Evolutionary conservation across 2,329 filamentous ascomycete genomes (phyloP), one percentile per base, ranked within the genome.

Genomic region (Clonostachys solani): DNA sequence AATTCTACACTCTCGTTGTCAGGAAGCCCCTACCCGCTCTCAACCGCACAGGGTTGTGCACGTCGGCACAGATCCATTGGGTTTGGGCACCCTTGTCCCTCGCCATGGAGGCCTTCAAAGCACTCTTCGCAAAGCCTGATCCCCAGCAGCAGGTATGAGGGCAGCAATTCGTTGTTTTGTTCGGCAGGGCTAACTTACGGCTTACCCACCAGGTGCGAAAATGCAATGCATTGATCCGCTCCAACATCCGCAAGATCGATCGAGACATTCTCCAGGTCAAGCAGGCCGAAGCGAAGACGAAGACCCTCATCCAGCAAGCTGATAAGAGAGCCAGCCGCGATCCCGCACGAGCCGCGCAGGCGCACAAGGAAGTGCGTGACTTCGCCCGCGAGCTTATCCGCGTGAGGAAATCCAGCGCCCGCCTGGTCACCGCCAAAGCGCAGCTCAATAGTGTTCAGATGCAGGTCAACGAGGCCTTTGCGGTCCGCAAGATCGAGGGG

Each of bases 391-490:
- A 96, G 68, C 80, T 97, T 44, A 82, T 97, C 52, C 84, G 88
- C 45, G 81, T 89, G 50, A 87, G 94, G 54, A 89, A 86, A 63
- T 84, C 91, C 52, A 79, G 78, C 16, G 71, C 77, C 33, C 83
- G 94, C 5, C 78, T 97, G 37, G 77, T 86, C 16, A 97, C 92
- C 0, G 87, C 86, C 58, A 95, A 95, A 64, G 94, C 94, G 3
- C 94, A 97, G 70, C 80, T 99, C 43, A 84, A 86, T 63, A 92
- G 87, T 55, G 92, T 99, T 40, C 86, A 92, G 68, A 95, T 97
- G 91, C 94, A 97, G 70, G 92, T 99, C 61, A 90, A 92, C 61
- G 92, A 97, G 72, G 92, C 94, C 2, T 97, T 97, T 67, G 89
- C 90, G 2, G 86, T 97, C 58, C 85, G 90, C 56, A 95, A 95